Evolutionary conservation across 2,329 filamentous ascomycete species (phyloP).

Genomic region (Alternaria triticina): DNA sequence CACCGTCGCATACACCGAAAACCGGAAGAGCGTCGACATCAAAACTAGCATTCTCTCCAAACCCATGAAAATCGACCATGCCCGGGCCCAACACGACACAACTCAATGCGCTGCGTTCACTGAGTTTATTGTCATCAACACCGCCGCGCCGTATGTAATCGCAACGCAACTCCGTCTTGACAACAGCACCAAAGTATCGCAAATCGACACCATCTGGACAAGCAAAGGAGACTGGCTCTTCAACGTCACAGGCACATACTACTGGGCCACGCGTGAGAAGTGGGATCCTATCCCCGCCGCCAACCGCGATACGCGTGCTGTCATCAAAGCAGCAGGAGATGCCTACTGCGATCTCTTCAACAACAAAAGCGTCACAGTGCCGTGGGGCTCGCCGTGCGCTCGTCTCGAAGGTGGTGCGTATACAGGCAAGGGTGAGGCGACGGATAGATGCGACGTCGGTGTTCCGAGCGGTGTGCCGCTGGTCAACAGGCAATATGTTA

Average conservation of each 20-base stretch:
- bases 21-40: slow-evolving; percentile 30
- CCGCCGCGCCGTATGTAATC: slow-evolving; percentile 36
- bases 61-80: slow-evolving; percentile 31
- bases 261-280: slow-evolving; percentile 34
- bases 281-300: slow-evolving; percentile 27
- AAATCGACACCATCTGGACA: slow-evolving; percentile 36
- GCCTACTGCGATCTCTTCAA: slow-evolving; percentile 39
- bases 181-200: slow-evolving; percentile 27
- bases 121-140: slow-evolving; percentile 36
- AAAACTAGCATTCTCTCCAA: slow-evolving; percentile 29
- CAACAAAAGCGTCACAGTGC: slow-evolving; percentile 33
- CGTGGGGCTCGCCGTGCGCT: slow-evolving; percentile 38
- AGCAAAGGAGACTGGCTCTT: slow-evolving; percentile 41
- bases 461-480: slow-evolving; percentile 36
- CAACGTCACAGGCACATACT: slow-evolving; percentile 36
- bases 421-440: slow-evolving; percentile 32
- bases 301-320: slow-evolving; percentile 26
- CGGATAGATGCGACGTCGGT: slow-evolving; percentile 35
- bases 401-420: slow-evolving; percentile 37
- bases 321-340: slow-evolving; percentile 36
- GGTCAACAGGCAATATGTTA: slow-evolving; percentile 37
- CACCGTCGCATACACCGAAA: slow-evolving; percentile 32
- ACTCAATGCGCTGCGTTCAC: slow-evolving; percentile 36
- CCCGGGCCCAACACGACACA: slow-evolving; percentile 34
- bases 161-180: slow-evolving; percentile 33